Percentiles rank a stretch among this genome's conserved stretches.
These are phyloP conservation scores for Suillus sp. DNA, from an alignment of 768 basidiomycete genomes.

Conservation along the genomic window DNA sequence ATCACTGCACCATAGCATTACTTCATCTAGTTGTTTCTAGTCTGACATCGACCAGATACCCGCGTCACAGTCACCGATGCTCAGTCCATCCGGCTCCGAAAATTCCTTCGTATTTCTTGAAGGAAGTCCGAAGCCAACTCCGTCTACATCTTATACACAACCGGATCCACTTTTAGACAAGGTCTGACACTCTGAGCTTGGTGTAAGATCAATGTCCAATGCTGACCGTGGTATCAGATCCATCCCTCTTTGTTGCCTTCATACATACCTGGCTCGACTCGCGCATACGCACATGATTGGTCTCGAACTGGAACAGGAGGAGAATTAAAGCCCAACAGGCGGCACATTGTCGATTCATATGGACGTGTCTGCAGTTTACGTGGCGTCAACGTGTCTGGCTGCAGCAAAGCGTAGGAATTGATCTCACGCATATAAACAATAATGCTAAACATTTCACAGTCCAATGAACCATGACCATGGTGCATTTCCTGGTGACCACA, in stretches of 20 bases:
- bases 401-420: slow-evolving; percentile 71
- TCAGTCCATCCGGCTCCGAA: slow-evolving; percentile 39
- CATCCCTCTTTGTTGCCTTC: slow-evolving; percentile 51
- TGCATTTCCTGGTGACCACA: slow-evolving; percentile 65
- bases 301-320: slow-evolving; percentile 57
- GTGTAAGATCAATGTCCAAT: not conserved
- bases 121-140: slow-evolving; percentile 14
- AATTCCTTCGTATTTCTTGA: slow-evolving; percentile 52
- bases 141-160: slow-evolving; percentile 10
- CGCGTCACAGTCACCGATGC: slow-evolving; percentile 22
- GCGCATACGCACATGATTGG: slow-evolving; percentile 77
- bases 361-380: slow-evolving; percentile 80
- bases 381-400: slow-evolving; percentile 86
- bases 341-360: slow-evolving; percentile 80
- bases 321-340: slow-evolving; percentile 58
- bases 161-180: slow-evolving; percentile 5
- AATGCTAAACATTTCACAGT: slow-evolving; percentile 37
- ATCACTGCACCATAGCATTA: not conserved
- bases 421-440: not conserved
- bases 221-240: slow-evolving; percentile 14
- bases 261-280: slow-evolving; percentile 49
- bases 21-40: not conserved
- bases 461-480: slow-evolving; percentile 69
- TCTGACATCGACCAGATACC: not conserved
- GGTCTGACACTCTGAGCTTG: not conserved